Percentiles rank a stretch among this genome's conserved stretches.
Evolutionary conservation across 2,329 filamentous ascomycete genomes (phyloP).

Genomic region (Verticillium isaacii): DNA sequence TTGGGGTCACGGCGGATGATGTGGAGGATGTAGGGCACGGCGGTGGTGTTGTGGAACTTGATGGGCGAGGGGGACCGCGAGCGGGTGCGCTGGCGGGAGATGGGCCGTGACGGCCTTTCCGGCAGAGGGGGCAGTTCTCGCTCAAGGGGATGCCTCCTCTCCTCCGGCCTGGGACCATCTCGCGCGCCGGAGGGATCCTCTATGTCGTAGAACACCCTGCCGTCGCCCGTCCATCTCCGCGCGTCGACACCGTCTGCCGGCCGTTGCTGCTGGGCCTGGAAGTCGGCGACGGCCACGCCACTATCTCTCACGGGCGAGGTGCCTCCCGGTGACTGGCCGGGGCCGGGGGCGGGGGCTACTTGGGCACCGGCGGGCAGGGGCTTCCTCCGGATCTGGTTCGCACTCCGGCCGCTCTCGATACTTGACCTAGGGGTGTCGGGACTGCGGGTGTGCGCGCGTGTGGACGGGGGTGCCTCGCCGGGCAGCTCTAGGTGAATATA

Average conservation of each 20-base stretch:
- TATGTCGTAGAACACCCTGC: not conserved
- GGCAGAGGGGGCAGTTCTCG: not conserved
- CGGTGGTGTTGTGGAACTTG: conserved; percentile 25
- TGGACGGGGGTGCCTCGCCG: conserved; percentile 39
- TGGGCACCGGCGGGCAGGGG: conserved; percentile 35
- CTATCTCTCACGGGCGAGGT: not conserved
- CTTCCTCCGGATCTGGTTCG: conserved; percentile 46
- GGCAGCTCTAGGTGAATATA: conserved; percentile 77
- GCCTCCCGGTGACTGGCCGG: not conserved
- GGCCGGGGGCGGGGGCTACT: not conserved
- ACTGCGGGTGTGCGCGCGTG: conserved; percentile 21
- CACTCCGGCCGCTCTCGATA: conserved; percentile 34
- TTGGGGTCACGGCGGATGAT: conserved; percentile 71
- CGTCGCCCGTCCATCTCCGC: conserved; percentile 1
- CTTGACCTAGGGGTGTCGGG: conserved; percentile 34
- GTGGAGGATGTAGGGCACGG: conserved; percentile 49
- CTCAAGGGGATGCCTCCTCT: not conserved
- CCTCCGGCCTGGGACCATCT: not conserved
- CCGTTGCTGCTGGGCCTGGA: not conserved
- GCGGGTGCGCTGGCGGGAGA: not conserved
- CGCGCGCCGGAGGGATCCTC: not conserved
- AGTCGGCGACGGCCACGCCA: not conserved
- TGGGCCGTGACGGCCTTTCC: not conserved
- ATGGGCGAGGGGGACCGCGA: conserved; percentile 31
- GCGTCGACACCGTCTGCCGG: not conserved